Percentiles rank a stretch among this genome's conserved stretches.
Evolutionary conservation across 2,329 filamentous ascomycete genomes (phyloP).

Genomic region (Sordariomycetes sp.): DNA sequence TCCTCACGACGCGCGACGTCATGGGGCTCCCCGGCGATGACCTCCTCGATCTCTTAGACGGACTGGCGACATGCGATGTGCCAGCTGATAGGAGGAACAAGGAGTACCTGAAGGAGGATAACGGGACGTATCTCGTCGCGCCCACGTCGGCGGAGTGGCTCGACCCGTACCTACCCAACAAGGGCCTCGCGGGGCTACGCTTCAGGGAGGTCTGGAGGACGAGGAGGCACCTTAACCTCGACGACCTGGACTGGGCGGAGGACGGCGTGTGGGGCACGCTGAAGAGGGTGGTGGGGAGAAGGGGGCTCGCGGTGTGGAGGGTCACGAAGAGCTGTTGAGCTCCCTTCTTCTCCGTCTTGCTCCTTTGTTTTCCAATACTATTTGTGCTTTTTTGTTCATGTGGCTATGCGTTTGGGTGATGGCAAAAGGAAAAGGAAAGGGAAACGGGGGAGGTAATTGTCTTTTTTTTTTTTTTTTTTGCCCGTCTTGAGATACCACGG

Average conservation of each 20-base stretch:
- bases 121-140: conserved; percentile 58
- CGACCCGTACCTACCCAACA: conserved; percentile 47
- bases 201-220: conserved; percentile 62
- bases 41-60: conserved; percentile 44
- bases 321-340: conserved; percentile 45
- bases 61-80: conserved; percentile 49
- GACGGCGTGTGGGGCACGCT: conserved; percentile 65
- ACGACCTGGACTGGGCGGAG: conserved; percentile 68
- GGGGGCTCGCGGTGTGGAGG: conserved; percentile 49
- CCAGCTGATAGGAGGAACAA: conserved; percentile 39
- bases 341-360: background rate
- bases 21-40: conserved; percentile 55
- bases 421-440: no score
- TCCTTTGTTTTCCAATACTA: conserved; percentile 7
- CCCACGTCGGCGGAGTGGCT: conserved; percentile 60
- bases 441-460: background rate
- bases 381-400: conserved; percentile 8
- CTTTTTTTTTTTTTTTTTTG: conserved; percentile 1
- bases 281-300: conserved; percentile 48
- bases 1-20: conserved; percentile 57
- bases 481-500: conserved; percentile 1
- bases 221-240: conserved; percentile 56
- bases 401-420: background rate
- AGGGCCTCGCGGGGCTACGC: conserved; percentile 42
- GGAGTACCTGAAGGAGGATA: conserved; percentile 46